Conservation (phyloP, 2,329 filamentous ascomycete species). For the Hymenoscyphus fraxineus region DNA sequence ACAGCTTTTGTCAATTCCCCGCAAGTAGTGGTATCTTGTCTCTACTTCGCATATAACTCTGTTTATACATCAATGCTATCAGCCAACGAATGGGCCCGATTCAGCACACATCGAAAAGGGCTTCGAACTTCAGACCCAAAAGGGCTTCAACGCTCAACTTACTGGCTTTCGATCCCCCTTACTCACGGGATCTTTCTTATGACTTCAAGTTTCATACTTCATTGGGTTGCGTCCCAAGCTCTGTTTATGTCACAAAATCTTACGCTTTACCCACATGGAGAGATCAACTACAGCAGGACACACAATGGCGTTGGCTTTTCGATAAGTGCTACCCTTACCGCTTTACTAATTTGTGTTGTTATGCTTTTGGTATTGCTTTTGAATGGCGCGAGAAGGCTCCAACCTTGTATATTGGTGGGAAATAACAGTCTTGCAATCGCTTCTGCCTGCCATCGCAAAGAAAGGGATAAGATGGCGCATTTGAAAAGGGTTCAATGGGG, state of each 20-base stretch:
- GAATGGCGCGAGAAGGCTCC: constrained; percentile 17
- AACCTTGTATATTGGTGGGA: constrained; percentile 20
- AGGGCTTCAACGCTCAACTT: not conserved
- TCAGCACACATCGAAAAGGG: not conserved
- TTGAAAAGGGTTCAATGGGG: constrained; percentile 19
- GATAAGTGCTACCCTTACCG: constrained; percentile 21
- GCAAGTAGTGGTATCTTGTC: constrained; percentile 2
- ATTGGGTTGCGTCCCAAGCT: not conserved
- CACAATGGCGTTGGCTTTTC: constrained; percentile 24
- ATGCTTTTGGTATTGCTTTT: constrained; percentile 21
- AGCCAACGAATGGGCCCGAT: constrained; percentile 1
- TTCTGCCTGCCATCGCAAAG: constrained; percentile 21
- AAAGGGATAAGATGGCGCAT: constrained; percentile 15
- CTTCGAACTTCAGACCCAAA: not conserved
- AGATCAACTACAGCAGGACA: not conserved
- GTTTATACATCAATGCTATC: not conserved
- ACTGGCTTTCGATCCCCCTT: constrained; percentile 4
- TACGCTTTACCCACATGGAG: constrained; percentile 9
- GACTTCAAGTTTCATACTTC: not conserved
- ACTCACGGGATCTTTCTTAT: not conserved
- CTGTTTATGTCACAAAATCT: constrained; percentile 28
- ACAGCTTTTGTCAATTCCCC: not conserved
- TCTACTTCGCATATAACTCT: not conserved
- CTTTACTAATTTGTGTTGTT: constrained; percentile 14
- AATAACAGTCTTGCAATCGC: constrained; percentile 26